Evolutionary conservation across 768 basidiomycete genomes (phyloP), one percentile per base, ranked within the genome.

Genomic region (Lentinula guzmanii): DNA sequence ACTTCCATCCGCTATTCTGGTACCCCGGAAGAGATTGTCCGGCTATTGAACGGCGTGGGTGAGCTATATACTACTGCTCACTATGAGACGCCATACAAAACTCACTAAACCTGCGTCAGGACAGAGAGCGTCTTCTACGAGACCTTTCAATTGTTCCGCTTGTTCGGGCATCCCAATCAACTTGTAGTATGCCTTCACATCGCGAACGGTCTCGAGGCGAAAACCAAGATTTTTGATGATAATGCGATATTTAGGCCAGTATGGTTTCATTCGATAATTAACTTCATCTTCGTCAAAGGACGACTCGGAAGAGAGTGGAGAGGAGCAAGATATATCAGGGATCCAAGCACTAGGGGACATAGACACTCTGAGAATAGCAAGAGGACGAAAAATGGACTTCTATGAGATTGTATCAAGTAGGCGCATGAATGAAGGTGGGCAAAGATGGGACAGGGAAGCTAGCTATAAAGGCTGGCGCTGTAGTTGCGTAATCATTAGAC

Each of bases 21-120:
- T 79, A 28, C 89, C 90, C 52, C 89, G 82, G 71, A 91, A 91
- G 43, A 91, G 73, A 67, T 86, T 84, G 62, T 88, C 89, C 50
- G 82, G 87, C 90, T 91, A 62, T 37, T 13, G 39, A 52, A 33
- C 28, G 28, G 3, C 28, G 56, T 61, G 37, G 18, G 34, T 71
- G 6, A 68, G 64, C 37, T 16, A 33, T 42, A 59, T 48, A 28
- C 31, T 42, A 45, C 42, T 45, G 56, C 61, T 24, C 42, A 13
- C 4, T 58, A 31, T 18, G 8, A 58, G n/a, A 28, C 35, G 58
- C 52, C 24, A 53, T 50, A 35, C 52, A 31, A 50, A 24, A 78
- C 85, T 67, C 63, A 90, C 90, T 71, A 91, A 72, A 45, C 90
- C 88, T 35, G 83, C 79, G 66, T 91, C 90, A 55, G 81, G 86